Conservation (phyloP, 371 early-diverging fungal species). For the Phascolomyces articulosus region DNA sequence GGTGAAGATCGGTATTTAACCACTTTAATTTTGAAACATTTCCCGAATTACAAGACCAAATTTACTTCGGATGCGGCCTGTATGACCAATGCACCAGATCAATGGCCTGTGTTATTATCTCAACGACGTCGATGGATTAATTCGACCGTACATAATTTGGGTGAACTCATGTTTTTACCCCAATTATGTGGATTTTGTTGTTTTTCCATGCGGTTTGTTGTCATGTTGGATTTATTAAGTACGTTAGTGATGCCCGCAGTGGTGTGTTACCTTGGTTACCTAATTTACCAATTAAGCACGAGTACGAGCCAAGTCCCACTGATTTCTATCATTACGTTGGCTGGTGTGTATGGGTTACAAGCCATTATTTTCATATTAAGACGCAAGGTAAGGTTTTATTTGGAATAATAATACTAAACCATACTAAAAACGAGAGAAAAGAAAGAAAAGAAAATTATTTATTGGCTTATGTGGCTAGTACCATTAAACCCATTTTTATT, state of each 20-base stretch:
- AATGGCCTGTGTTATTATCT: constrained; percentile 88
- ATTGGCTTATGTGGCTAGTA: too few relatives aligned
- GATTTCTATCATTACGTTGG: constrained; percentile 72
- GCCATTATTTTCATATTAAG: constrained; percentile 87
- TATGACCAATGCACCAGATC: constrained; percentile 93
- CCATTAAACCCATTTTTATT: too few relatives aligned
- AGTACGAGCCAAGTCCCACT: constrained; percentile 60
- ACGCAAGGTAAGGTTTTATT: constrained; percentile 90
- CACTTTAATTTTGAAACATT: constrained; percentile 98
- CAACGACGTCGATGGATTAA: constrained; percentile 94
- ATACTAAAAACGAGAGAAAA: too few relatives aligned
- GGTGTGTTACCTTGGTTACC: constrained; percentile 82
- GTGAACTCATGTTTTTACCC: constrained; percentile 86
- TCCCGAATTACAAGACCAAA: constrained; percentile 95
- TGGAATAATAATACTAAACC: too few relatives aligned
- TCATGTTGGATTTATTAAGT: constrained; percentile 88
- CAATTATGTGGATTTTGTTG: constrained; percentile 95
- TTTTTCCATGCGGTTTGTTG: constrained; percentile 95
- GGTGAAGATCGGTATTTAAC: constrained; percentile 95
- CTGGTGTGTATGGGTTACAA: constrained; percentile 85
- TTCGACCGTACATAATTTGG: constrained; percentile 94
- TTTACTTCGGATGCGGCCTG: constrained; percentile 95
- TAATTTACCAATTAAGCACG: constrained; percentile 65
- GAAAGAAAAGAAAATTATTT: neutral
- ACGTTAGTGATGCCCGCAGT: constrained; percentile 95